Evolutionary conservation across 495 filamentous ascomycete species (phyloP).

Genomic region (Aspergillus sparsus): DNA sequence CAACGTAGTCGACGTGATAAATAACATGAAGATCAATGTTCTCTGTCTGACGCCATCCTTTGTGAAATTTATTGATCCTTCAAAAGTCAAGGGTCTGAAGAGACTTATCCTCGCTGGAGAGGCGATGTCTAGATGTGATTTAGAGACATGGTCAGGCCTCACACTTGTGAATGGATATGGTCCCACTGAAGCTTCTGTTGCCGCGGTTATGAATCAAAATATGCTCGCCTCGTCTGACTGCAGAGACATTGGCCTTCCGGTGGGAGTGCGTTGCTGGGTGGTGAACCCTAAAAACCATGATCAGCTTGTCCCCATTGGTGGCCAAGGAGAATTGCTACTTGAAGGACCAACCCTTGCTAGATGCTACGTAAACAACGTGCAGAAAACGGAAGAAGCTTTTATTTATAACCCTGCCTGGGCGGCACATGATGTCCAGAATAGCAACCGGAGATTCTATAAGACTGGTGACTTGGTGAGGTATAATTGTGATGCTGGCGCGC

Average conservation of each 20-base stretch:
- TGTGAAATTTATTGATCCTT: constrained; percentile 46
- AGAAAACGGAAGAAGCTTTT: constrained; percentile 47
- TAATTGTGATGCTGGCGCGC: constrained; percentile 53
- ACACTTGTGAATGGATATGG: constrained; percentile 63
- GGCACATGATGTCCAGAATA: constrained; percentile 20
- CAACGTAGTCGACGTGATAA: constrained; percentile 49
- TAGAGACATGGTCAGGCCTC: constrained; percentile 55
- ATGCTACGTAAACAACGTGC: constrained; percentile 46
- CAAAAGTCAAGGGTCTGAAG: constrained; percentile 47
- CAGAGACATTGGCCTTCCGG: constrained; percentile 48
- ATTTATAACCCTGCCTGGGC: constrained; percentile 47
- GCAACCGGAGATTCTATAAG: constrained; percentile 61
- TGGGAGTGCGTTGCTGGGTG: constrained; percentile 47
- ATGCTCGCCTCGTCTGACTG: constrained; percentile 39
- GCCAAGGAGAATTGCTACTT: constrained; percentile 51
- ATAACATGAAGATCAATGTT: constrained; percentile 45
- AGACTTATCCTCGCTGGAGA: constrained; percentile 55
- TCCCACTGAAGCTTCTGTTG: constrained; percentile 50
- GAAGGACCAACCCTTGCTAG: constrained; percentile 52
- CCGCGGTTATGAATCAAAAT: constrained; percentile 40
- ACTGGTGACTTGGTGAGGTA: constrained; percentile 67
- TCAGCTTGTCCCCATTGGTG: constrained; percentile 50
- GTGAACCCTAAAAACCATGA: constrained; percentile 47
- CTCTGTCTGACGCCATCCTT: constrained; percentile 57
- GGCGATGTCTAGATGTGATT: constrained; percentile 52